These are phyloP conservation scores for Cephaloascus fragrans DNA, from an alignment of 805 yeast species.

Conservation along the genomic window DNA sequence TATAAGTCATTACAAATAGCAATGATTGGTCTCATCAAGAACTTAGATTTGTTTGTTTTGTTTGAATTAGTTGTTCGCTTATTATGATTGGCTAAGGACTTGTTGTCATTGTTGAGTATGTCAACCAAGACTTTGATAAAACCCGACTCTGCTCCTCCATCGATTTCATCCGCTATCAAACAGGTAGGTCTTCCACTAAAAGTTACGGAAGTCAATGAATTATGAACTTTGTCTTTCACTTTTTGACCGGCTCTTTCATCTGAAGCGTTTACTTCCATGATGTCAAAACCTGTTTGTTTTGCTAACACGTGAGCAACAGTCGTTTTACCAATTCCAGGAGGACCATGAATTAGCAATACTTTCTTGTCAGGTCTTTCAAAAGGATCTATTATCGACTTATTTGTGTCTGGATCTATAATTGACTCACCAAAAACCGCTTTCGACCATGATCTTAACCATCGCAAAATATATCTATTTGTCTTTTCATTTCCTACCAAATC, in stretches of 20 bases:
- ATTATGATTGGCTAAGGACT: conserved; percentile 29
- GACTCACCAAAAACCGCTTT: conserved; percentile 43
- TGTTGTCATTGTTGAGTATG: conserved; percentile 45
- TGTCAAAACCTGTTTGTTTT: conserved; percentile 67
- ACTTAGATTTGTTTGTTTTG: conserved; percentile 14
- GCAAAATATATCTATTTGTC: conserved; percentile 45
- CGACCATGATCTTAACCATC: conserved; percentile 65
- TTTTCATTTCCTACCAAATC: conserved; percentile 65
- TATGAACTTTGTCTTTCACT: conserved; percentile 44
- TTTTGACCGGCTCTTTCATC: conserved; percentile 60
- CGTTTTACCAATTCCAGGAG: conserved; percentile 92
- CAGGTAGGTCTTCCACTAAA: conserved; percentile 72
- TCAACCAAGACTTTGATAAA: conserved; percentile 51
- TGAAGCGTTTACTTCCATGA: conserved; percentile 81
- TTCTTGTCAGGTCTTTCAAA: conserved; percentile 49
- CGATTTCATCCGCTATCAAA: conserved; percentile 82
- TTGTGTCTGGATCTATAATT: conserved; percentile 10
- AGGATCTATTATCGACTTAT: conserved; percentile 26
- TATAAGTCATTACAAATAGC: conserved; percentile 88
- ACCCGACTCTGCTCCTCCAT: conserved; percentile 63
- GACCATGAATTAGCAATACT: conserved; percentile 75
- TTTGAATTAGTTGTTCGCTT: conserved; percentile 11
- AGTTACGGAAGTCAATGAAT: conserved; percentile 56
- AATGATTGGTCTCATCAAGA: conserved; percentile 74
- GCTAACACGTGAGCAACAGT: conserved; percentile 81